Base-by-base conservation (phyloP, 805 yeast genomes). In the Myxozyma mucilagina region DNA sequence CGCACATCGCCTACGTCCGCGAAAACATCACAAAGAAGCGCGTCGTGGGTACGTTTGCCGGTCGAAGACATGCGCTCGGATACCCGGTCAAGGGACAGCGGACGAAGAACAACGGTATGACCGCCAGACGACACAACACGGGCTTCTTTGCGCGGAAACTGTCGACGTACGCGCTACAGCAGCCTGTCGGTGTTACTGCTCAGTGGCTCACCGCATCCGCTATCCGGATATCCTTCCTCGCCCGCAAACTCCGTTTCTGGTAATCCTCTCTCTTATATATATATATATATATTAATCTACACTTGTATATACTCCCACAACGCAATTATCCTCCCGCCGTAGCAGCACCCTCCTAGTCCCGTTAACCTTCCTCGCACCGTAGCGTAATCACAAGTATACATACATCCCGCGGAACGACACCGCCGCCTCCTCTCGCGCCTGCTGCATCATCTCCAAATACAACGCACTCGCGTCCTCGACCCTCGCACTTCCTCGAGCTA, bases 61-160 rank as follows among this genome's bases (percentile, higher is more conserved):
- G 99, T 78, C 75, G 87, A 72, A 86, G 98, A 76, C 98, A 94
- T 73, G 87, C 91, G 47, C 78, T 85, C 75, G 93, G 96, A 45
- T 57, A 56, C 38, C 94, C 96, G 18, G 93, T 87, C 31, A 82
- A 82, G 73, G 99, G 99, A 69, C 98, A 94, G 80, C 82, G 87
- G 64, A 94, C 99, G 16, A 85, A 90, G 78, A 89, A 87, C 65
- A 94, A 94, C 73, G 96, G 96, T 38, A 80, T 82, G 72, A 93
- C 97, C 31, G 99, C 98, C 20, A 86, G 85, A 78, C 86, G 84
- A 74, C 82, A 93, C 75, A 93, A 93, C 76, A 85, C 82, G 70
- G 75, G 89, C 53, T 87, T 89, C 65, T 43, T 32, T 32, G 43
- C 20, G 10, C 45, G 36, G 7, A 38, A 32, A 24, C 9, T 50